Evolutionary conservation across 805 yeast genomes (phyloP), one percentile per base, ranked within the genome.

Genomic region (Kazachstania psychrophila): DNA sequence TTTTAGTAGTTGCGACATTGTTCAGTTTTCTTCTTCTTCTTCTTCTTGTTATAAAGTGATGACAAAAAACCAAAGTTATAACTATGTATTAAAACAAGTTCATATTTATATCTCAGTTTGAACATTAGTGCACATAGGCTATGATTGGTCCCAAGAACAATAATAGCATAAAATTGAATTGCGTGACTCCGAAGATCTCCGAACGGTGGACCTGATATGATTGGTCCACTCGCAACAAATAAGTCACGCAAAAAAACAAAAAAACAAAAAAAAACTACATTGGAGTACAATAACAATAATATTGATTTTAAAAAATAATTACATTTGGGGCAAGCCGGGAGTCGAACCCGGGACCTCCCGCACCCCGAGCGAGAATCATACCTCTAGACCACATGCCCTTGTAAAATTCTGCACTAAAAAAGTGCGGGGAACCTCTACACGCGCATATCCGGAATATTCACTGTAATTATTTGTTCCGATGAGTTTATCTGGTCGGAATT

Each of bases 261-360:
- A n/a, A 23, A 16, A 26, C 20, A 19, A n/a, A 36, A 24, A 34
- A 26, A 40, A 23, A 23, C 8, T n/a, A 28, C 18, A 19, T 9
- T 18, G 22, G 26, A 6, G 13, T 12, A 12, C 25, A 40, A 37
- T 33, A 31, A 33, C 11, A 18, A 36, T 19, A 37, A 19, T 30
- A n/a, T n/a, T n/a, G n/a, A n/a, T n/a, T n/a, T n/a, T n/a, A n/a
- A n/a, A n/a, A n/a, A n/a, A n/a, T n/a, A n/a, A n/a, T n/a, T n/a
- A n/a, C n/a, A 15, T 9, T 29, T 13, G 58, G 58, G 60, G 56
- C 56, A 55, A 51, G 55, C 59, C 58, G 58, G 60, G 60, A 55
- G 48, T 56, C 61, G 60, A 56, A 54, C 60, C 60, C 59, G 59
- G 61, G 60, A 51, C 59, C 59, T 52, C 57, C 56, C 60, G 59